Conservation (phyloP, 106 monocot species). For the Phalaenopsis aphrodite region DNA sequence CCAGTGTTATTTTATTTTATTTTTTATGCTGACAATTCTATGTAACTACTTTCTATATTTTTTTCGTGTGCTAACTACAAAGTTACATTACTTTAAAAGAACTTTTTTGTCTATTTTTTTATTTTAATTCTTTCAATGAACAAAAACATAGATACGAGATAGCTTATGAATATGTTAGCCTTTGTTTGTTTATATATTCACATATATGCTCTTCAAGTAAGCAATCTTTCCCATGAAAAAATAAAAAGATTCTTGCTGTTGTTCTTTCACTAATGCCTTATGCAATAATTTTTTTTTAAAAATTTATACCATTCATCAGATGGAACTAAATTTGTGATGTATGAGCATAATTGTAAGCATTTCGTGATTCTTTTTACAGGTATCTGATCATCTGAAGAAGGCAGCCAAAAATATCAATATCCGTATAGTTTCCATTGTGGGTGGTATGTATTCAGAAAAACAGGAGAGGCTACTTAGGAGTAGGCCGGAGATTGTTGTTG, state of each 20-base stretch:
- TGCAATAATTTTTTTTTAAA: neutral
- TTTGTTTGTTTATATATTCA: neutral
- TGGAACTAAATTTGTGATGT: neutral
- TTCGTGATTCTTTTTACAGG: slow-evolving; percentile 35
- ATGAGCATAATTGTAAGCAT: neutral
- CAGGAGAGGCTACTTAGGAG: slow-evolving; percentile 82
- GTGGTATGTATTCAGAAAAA: slow-evolving; percentile 89
- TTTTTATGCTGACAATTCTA: no score
- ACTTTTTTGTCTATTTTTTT: neutral
- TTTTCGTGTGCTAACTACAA: no score
- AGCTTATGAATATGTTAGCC: neutral
- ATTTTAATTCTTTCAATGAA: neutral
- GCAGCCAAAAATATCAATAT: slow-evolving; percentile 55
- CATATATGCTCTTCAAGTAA: neutral
- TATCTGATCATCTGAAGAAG: slow-evolving; percentile 84
- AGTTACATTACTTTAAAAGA: no score
- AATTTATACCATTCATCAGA: neutral
- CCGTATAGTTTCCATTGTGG: slow-evolving; percentile 78
- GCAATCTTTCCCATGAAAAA: neutral
- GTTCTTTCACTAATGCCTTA: neutral
- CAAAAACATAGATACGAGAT: neutral
- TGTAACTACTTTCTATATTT: no score
- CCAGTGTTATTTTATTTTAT: no score
- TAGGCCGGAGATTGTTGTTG: slow-evolving; percentile 90
- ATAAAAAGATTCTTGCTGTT: neutral